A percentile compares a stretch with the other conserved stretches of the same genome.
Evolutionary conservation across 768 basidiomycete genomes (phyloP).

Genomic region (Pilatotrama ljubarskyi): DNA sequence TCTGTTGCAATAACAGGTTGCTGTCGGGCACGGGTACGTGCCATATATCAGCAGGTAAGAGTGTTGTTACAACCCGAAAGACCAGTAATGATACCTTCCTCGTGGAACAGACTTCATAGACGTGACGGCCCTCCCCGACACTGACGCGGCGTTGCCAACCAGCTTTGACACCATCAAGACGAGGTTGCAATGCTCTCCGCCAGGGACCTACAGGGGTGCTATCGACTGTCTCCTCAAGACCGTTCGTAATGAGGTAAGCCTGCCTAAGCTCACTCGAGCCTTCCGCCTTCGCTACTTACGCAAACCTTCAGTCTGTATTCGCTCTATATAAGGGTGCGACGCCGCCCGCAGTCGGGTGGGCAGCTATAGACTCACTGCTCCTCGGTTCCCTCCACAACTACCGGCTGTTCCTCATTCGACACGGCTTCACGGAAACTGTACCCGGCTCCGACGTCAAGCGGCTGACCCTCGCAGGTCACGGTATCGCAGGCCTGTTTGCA

Average conservation of each 20-base stretch:
- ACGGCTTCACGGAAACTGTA: slow-evolving; percentile 53
- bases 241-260: slow-evolving; percentile 56
- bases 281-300: not conserved
- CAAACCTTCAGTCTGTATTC: slow-evolving; percentile 47
- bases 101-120: not conserved
- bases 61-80: no score
- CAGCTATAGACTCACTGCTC: slow-evolving; percentile 68
- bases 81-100: no score
- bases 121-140: no score
- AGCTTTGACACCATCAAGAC: slow-evolving; percentile 78
- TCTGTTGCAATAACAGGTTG: slow-evolving; percentile 43
- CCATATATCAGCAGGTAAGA: not conserved
- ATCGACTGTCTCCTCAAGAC: slow-evolving; percentile 59
- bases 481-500: slow-evolving; percentile 64
- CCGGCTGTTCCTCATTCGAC: slow-evolving; percentile 55
- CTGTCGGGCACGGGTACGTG: slow-evolving; percentile 65
- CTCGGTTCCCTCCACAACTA: slow-evolving; percentile 74
- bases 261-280: not conserved
- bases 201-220: slow-evolving; percentile 62
- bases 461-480: slow-evolving; percentile 64
- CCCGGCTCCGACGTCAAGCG: slow-evolving; percentile 47
- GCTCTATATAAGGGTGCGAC: slow-evolving; percentile 77
- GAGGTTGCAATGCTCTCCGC: slow-evolving; percentile 66
- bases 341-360: slow-evolving; percentile 73
- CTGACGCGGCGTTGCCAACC: not conserved